Percentiles rank a stretch among this genome's conserved stretches.
These are phyloP conservation scores for Pseudocercospora crystallina DNA, from an alignment of 2,329 filamentous ascomycete species.

Conservation along the genomic window DNA sequence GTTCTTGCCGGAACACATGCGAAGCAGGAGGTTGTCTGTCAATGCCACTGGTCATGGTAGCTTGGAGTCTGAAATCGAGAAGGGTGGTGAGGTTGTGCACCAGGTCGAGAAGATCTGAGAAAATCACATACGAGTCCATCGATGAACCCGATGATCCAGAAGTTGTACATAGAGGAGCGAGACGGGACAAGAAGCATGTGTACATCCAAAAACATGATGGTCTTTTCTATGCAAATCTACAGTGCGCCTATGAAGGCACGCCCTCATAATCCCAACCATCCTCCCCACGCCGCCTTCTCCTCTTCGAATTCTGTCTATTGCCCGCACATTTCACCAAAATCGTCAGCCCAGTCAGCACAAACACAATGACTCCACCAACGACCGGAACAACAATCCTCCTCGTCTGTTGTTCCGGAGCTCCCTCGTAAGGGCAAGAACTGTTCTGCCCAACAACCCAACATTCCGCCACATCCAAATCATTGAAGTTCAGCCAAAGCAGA, in stretches of 20 bases:
- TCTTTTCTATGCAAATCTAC: too few relatives aligned
- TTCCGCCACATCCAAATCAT: conserved; percentile 54
- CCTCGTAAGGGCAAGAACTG: conserved; percentile 58
- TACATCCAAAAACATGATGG: too few relatives aligned
- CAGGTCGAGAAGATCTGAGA: too few relatives aligned
- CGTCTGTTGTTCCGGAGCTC: conserved; percentile 35
- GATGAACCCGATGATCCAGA: too few relatives aligned
- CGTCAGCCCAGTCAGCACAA: conserved; percentile 60
- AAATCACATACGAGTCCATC: too few relatives aligned
- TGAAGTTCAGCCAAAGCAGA: conserved; percentile 60
- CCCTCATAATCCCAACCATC: conserved; percentile 68
- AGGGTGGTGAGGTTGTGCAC: too few relatives aligned
- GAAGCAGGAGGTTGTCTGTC: too few relatives aligned
- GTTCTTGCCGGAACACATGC: conserved; percentile 13
- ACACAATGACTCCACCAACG: conserved; percentile 62
- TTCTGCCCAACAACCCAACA: conserved; percentile 63
- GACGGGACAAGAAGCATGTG: too few relatives aligned
- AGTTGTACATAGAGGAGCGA: too few relatives aligned
- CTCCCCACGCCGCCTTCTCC: conserved; percentile 44
- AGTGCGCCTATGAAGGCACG: conserved; percentile 48
- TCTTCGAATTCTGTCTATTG: conserved; percentile 56
- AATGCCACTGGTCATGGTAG: too few relatives aligned
- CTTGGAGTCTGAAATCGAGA: too few relatives aligned
- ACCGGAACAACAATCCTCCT: conserved; percentile 59
- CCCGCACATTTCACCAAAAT: conserved; percentile 65